Evolutionary conservation across 2,329 filamentous ascomycete species (phyloP), one percentile per base, ranked within the genome.

Genomic region (Fusarium goolgardi): DNA sequence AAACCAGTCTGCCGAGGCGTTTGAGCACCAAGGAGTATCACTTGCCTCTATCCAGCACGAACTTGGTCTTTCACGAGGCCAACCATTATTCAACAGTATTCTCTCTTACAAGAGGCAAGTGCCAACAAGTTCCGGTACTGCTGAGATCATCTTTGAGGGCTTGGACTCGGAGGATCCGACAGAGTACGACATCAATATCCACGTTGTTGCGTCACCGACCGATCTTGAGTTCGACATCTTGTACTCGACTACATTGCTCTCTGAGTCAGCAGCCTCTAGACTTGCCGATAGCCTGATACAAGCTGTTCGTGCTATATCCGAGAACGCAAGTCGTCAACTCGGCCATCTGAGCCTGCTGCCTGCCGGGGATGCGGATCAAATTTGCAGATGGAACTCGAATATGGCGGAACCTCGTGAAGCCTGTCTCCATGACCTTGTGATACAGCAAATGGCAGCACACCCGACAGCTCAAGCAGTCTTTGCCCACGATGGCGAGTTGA

Each of bases 41-140:
- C 49, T 52, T 20, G 49, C 49, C 23, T 20, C 49, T n/a, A 52
- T 52, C 15, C 49, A 52, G n/a, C 49, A 52, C 35, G 34, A 40
- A 16, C 49, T 52, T 29, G 49, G 49, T 29, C 35, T 40, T 31
- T 31, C 47, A 31, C 39, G 37, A 40, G 35, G 37, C 6, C 49
- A 52, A 16, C 25, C 49, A 16, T 29, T 52, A 15, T 52, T 52
- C 25, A 52, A 52, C 35, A 52, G 35, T 31, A 52, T 39, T 16
- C 23, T 52, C 21, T 52, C 49, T 11, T 52, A 52, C 25, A 52
- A 39, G 27, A 27, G 49, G n/a, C 49, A 52, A 51, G 47, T 35
- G 5, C 34, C 47, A 39, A 51, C 20, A 25, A 12, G 18, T 27
- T 25, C 47, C 11, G n/a, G 25, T 18, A 27, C 47, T 31, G n/a